Evolutionary conservation across 2,329 filamentous ascomycete species (phyloP).

Genomic region (Triangularia setosa): DNA sequence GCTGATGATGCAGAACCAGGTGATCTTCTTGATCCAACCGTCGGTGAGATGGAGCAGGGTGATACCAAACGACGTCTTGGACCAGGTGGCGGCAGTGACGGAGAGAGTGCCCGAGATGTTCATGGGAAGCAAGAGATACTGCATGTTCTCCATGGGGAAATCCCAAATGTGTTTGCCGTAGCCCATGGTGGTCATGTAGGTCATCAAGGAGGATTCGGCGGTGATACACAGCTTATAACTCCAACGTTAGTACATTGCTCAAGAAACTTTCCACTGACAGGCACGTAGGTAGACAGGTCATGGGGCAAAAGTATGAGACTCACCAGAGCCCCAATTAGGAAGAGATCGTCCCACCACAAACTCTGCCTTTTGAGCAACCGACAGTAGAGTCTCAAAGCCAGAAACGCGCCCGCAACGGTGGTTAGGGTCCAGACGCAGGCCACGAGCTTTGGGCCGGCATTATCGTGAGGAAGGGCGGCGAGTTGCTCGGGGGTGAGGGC

Average conservation of each 20-base stretch:
- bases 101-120: conserved; percentile 28
- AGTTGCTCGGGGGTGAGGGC: conserved; percentile 10
- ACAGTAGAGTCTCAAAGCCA: conserved; percentile 26
- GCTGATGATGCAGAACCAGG: conserved; percentile 32
- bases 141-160: conserved; percentile 23
- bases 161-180: conserved; percentile 27
- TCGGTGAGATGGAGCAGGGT: conserved; percentile 34
- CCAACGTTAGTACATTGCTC: background rate
- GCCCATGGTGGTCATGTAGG: conserved; percentile 16
- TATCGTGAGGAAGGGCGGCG: conserved; percentile 19
- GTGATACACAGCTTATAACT: conserved; percentile 18
- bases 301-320: background rate
- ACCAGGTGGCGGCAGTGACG: conserved; percentile 31
- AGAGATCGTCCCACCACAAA: conserved; percentile 27
- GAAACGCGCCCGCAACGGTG: conserved; percentile 17
- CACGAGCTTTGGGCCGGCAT: conserved; percentile 20
- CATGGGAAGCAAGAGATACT: conserved; percentile 10
- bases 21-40: conserved; percentile 25
- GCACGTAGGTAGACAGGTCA: background rate
- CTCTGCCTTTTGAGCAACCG: conserved; percentile 21
- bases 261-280: background rate
- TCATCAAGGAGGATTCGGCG: conserved; percentile 18
- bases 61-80: conserved; percentile 38
- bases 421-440: conserved; percentile 23
- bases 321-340: conserved; percentile 27